phyloP scores from a whole-genome alignment of 2,329 filamentous ascomycete species.

The Aaosphaeria arxii region DNA sequence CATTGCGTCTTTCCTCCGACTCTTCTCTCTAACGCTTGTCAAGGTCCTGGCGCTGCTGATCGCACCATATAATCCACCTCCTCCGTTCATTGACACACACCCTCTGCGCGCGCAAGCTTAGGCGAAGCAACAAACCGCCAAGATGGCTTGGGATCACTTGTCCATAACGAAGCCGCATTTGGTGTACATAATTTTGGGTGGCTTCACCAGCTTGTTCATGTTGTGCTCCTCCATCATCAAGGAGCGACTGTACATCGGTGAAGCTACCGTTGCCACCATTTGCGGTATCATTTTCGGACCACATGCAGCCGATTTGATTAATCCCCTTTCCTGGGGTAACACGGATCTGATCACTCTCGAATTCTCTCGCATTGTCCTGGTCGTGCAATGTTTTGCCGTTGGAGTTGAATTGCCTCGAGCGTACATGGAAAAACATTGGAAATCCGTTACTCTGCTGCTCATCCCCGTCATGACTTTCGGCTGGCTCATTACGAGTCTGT shows the following conservation, averaged over 20 bases:
- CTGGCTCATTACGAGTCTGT: conserved; percentile 87
- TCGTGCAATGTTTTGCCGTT: conserved; percentile 89
- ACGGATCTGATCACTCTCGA: conserved; percentile 84
- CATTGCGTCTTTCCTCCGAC: conserved; percentile 25
- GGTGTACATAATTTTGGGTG: conserved; percentile 97
- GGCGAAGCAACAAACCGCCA: neutral
- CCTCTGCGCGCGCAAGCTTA: neutral
- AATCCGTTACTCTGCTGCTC: conserved; percentile 81
- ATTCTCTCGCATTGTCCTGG: conserved; percentile 83
- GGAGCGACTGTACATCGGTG: conserved; percentile 96
- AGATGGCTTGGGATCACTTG: conserved; percentile 76
- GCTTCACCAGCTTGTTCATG: conserved; percentile 98
- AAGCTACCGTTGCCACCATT: conserved; percentile 89
- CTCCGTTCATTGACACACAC: conserved; percentile 1
- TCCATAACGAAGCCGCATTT: conserved; percentile 91
- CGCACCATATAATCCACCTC: conserved; percentile 21
- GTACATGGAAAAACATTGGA: conserved; percentile 99
- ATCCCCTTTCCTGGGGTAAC: conserved; percentile 74
- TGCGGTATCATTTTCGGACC: conserved; percentile 88
- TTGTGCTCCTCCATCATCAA: conserved; percentile 97
- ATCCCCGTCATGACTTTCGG: conserved; percentile 97
- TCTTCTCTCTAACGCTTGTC: conserved; percentile 12
- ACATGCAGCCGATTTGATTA: conserved; percentile 75
- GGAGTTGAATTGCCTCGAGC: conserved; percentile 86
- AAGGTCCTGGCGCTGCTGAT: conserved; percentile 16